Evolutionary conservation across 768 basidiomycete species (phyloP), one percentile per base, ranked within the genome.

Genomic region (Pleurotus citrinopileatus): DNA sequence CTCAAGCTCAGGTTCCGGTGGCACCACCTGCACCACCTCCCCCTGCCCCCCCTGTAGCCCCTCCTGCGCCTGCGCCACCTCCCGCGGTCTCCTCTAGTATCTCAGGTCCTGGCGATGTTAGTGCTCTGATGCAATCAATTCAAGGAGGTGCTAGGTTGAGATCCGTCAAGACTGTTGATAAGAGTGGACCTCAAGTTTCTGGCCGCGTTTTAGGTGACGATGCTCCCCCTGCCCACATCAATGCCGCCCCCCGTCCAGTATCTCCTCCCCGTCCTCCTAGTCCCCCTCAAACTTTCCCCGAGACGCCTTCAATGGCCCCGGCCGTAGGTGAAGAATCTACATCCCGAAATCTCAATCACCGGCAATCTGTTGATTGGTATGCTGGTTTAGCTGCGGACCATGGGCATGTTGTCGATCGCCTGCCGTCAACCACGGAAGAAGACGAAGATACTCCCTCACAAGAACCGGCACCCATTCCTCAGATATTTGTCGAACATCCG

Each of bases 321-420:
- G 63, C 58, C 2, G 60, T 54, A 17, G 43, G 28, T 1, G 52
- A 52, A 17, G 51, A 55, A 29, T 64, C 66, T 2, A 34, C 48
- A 10, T 15, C n/a, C 10, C 12, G 29, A 12, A 65, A 59, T 43
- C 63, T 77, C 28, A 77, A 70, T 52, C 81, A 87, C 61, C 75
- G 85, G 55, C 88, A 94, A 67, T 88, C 86, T 5, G 87, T 96
- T 3, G 94, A 93, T 62, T 98, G 95, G 95, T 94, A 91, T 65
- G 81, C 85, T 47, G 88, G 87, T 27, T 76, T 96, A 10, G 94
- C 95, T 10, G 89, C 87, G 34, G 86, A 96, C 71, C 72, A 72
- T 32, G 79, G 75, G 29, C 63, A 59, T 19, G 63, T 63, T 42
- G 62, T 72, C 26, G 72, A 69, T 50, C 71, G 66, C 43, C 65